Evolutionary conservation across 176 grass and related monocot species (phyloP), one percentile per base, ranked within the genome.

Genomic region (Saccharum officinarum): DNA sequence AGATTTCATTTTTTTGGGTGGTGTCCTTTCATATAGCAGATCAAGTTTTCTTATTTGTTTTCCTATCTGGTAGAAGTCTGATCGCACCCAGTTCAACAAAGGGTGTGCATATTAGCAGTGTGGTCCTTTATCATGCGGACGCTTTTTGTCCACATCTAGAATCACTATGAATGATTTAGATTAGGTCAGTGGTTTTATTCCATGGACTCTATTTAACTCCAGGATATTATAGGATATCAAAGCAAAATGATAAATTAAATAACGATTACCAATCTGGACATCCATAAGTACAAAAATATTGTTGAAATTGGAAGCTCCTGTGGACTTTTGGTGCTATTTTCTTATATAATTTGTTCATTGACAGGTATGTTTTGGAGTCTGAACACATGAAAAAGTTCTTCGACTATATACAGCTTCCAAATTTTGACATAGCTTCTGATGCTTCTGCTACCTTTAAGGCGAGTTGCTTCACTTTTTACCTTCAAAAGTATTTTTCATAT

Each of bases 381-480:
- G 97, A 99, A 7, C 93, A 99, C 82, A 96, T 99, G 97, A 99
- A 89, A 86, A 94, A 96, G 73, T 99, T 99, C 80, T 99, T 99
- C 46, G 90, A 99, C 85, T 99, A 92, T 84, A 99, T 99, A 79
- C 93, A 99, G 47, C 81, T 96, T 88, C 97, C 93, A 23, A 99
- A 99, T 92, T 99, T 99, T 91, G 93, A 99, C 86, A 99, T 99
- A 87, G 97, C 93, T 84, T 99, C 97, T 68, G 97, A 99, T 92
- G 97, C 97, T 70, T 92, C 90, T 72, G 92, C 90, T 66, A 99
- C 97, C 57, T 99, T 99, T 83, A 99, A 99, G 88, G 97, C 86
- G 73, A 90, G 59, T 57, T 82, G 3, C 23, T 66, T 68, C 57
- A 39, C n/a, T 36, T 45, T 73, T 85, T 79, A 5, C 13, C 54